Base-by-base conservation (phyloP, 148 eudicot genomes). In the Euryodendron excelsum region DNA sequence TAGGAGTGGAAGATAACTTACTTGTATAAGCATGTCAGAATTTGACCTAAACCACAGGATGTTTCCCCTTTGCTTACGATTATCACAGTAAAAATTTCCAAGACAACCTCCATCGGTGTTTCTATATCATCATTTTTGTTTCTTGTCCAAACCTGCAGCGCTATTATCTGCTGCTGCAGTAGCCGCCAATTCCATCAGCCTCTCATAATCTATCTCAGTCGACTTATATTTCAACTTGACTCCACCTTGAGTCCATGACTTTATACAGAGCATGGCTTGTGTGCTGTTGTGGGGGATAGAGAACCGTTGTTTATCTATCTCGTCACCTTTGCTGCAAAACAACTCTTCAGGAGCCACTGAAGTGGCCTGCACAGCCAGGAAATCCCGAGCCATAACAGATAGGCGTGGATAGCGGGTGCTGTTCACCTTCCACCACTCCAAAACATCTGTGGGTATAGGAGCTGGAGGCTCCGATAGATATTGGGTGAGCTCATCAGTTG, bases 401-500 rank as follows among this genome's bases (percentile, higher is more conserved):
- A 93, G 85, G 52, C 94, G 80, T 0, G 98, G 98, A 72, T 91
- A 93, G 7, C 98, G 87, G n/a, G 88, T 50, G 66, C 88, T 85
- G 76, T 91, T 93, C 76, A 77, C 88, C 76, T 87, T 93, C 98
- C 98, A 93, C 98, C 98, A 93, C 44, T 91, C 96, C 33, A 91
- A 72, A 25, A 91, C 93, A 78, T 93, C 90, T 0, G 92, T 90
- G n/a, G 85, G 80, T 78, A 93, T 84, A 34, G 93, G 89, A n/a
- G n/a, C n/a, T n/a, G n/a, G n/a, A 17, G 98, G 89, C 69, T 93
- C 98, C 0, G 96, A 87, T 30, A 91, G 81, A 79, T 93, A 93
- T 39, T 90, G 96, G 23, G 90, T 89, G 7, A 93, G 89, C 83
- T 91, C 98, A 70, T 93, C 98, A 7, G 91, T 85, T 20, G 89